Percentiles rank a stretch among this genome's conserved stretches.
phyloP scores from a whole-genome alignment of 805 yeast genomes.

The Metschnikowia borealis region DNA sequence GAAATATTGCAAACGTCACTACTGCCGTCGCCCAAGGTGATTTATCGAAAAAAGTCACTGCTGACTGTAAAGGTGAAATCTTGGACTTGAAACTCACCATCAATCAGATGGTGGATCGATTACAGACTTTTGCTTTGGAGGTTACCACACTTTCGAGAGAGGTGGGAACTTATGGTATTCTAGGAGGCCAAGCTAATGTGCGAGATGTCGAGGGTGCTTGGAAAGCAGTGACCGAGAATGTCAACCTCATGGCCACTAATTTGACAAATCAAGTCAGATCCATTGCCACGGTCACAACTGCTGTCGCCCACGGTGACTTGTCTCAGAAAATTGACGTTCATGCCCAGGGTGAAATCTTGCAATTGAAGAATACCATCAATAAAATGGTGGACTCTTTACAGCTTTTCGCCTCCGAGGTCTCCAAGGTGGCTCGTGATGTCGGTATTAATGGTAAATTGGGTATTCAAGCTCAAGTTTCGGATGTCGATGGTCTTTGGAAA shows the following conservation, averaged over 20 bases:
- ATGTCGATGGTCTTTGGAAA: constrained; percentile 89
- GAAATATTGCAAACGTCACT: constrained; percentile 83
- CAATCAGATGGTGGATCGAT: constrained; percentile 50
- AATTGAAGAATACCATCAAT: constrained; percentile 79
- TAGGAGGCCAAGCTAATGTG: constrained; percentile 51
- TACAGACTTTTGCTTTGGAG: constrained; percentile 44
- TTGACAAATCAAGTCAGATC: constrained; percentile 76
- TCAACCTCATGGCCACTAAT: constrained; percentile 46
- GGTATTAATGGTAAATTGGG: constrained; percentile 93
- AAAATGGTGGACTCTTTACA: constrained; percentile 91
- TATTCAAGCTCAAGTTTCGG: constrained; percentile 86
- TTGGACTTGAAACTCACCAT: constrained; percentile 45
- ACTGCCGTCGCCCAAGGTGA: constrained; percentile 87
- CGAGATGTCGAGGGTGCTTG: constrained; percentile 50
- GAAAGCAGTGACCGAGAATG: constrained; percentile 48
- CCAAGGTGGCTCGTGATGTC: constrained; percentile 87
- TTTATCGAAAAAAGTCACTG: constrained; percentile 74
- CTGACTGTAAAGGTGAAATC: constrained; percentile 63
- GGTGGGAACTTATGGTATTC: constrained; percentile 45
- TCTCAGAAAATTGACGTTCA: constrained; percentile 82
- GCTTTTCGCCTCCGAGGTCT: constrained; percentile 82
- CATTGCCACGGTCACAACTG: constrained; percentile 86
- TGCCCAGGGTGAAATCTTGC: constrained; percentile 87
- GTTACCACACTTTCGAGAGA: constrained; percentile 46
- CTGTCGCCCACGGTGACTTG: constrained; percentile 87